Evolutionary conservation across 202 grass and related monocot species (phyloP).

Genomic region (Musa balbisiana): DNA sequence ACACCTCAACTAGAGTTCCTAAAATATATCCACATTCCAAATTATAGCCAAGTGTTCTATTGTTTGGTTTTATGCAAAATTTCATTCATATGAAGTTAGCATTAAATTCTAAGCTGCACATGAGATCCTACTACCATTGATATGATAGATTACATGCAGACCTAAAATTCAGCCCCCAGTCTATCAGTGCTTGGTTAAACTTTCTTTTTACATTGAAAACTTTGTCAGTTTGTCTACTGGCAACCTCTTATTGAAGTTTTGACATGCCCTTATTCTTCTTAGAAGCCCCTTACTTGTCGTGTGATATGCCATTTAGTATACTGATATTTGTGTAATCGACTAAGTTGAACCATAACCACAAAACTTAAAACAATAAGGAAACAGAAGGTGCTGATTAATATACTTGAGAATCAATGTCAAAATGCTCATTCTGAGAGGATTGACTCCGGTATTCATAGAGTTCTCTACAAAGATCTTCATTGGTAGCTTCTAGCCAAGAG

Average conservation of each 20-base stretch:
- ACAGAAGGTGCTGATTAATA: constrained; percentile 12
- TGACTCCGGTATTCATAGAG: constrained; percentile 47
- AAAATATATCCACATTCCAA: too few species aligned
- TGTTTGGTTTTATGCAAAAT: too few species aligned
- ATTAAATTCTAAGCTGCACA: too few species aligned
- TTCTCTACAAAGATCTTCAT: constrained; percentile 76
- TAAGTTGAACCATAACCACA: constrained; percentile 10
- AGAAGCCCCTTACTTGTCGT: background rate
- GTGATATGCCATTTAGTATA: background rate
- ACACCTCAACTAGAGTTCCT: too few species aligned
- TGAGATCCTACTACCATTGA: too few species aligned
- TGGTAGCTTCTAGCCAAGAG: constrained; percentile 85
- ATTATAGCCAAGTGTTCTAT: too few species aligned
- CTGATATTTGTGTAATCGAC: background rate
- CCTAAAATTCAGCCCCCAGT: background rate
- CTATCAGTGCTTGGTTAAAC: background rate
- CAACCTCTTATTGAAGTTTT: background rate
- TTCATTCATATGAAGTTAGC: too few species aligned
- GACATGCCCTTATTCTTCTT: background rate
- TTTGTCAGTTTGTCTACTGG: background rate
- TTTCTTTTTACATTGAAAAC: background rate
- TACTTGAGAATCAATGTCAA: constrained; percentile 69
- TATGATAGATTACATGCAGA: background rate
- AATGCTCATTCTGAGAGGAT: constrained; percentile 40
- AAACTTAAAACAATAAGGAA: constrained; percentile 1